Conservation (phyloP, 2,329 filamentous ascomycete species). For the Colletotrichum sp. region DNA sequence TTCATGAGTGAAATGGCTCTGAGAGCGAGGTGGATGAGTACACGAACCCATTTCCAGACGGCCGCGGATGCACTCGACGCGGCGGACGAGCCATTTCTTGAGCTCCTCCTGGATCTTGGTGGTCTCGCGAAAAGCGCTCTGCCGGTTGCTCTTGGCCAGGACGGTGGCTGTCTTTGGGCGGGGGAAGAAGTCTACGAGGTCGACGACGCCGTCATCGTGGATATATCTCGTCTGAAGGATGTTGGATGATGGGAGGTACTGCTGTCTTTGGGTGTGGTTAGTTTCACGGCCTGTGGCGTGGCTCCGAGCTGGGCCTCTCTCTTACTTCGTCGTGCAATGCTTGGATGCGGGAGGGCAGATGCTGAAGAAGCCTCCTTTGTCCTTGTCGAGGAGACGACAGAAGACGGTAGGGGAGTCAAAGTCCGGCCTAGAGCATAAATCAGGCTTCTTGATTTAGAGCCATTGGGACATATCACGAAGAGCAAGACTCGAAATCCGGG, state of each 20-base stretch:
- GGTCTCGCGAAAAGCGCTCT: conserved; percentile 59
- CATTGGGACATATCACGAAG: neutral
- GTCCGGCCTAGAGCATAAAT: conserved; percentile 61
- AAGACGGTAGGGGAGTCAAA: conserved; percentile 82
- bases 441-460: neutral
- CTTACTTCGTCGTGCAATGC: conserved; percentile 67
- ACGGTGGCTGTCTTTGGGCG: conserved; percentile 66
- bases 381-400: conserved; percentile 74
- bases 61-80: conserved; percentile 76
- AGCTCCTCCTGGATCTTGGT: conserved; percentile 63
- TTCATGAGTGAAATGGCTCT: neutral
- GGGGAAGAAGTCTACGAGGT: conserved; percentile 78
- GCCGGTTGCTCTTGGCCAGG: conserved; percentile 48
- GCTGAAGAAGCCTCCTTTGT: conserved; percentile 76
- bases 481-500: neutral
- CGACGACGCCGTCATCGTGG: conserved; percentile 75
- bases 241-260: conserved; percentile 77
- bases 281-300: neutral
- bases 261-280: conserved; percentile 49
- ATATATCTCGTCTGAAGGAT: conserved; percentile 81
- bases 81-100: conserved; percentile 73
- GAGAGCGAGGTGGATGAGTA: neutral
- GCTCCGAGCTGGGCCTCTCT: neutral
- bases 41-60: conserved; percentile 62
- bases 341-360: conserved; percentile 61